Evolutionary conservation across 441 rosid species (phyloP).

Genomic region (Populus hybrid): DNA sequence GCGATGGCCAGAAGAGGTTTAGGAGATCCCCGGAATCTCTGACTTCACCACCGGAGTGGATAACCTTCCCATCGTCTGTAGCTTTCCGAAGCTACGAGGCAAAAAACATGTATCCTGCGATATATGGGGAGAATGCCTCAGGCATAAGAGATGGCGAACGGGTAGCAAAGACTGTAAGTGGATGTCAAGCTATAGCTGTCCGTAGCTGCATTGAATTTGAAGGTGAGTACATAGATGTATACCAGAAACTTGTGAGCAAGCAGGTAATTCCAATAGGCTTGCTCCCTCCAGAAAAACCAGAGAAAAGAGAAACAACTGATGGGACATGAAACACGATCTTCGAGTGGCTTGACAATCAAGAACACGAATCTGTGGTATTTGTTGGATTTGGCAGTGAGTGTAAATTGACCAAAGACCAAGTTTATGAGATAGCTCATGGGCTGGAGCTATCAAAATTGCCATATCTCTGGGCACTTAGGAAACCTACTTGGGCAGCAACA

Average conservation of each 20-base stretch:
- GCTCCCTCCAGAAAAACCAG: background rate
- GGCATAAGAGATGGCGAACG: conserved; percentile 19
- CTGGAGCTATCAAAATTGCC: background rate
- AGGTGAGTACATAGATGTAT: background rate
- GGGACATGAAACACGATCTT: too few species aligned
- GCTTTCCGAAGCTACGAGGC: conserved; percentile 20
- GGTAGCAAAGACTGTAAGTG: background rate
- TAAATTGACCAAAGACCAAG: background rate
- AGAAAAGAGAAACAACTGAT: background rate
- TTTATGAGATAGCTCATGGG: conserved; percentile 1
- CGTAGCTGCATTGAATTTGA: background rate
- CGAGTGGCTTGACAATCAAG: too few species aligned
- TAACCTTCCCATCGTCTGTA: conserved; percentile 24
- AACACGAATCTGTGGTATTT: too few species aligned
- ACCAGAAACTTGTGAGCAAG: background rate
- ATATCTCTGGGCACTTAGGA: background rate
- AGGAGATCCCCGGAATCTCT: conserved; percentile 16
- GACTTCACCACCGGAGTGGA: conserved; percentile 25
- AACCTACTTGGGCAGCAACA: background rate
- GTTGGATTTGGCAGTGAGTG: too few species aligned
- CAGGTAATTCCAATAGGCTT: background rate
- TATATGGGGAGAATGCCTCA: conserved; percentile 20
- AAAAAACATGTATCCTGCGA: background rate
- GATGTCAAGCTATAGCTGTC: background rate
- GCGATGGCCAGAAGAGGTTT: conserved; percentile 2